Percentiles rank a stretch among this genome's conserved stretches.
Evolutionary conservation across 2,329 filamentous ascomycete genomes (phyloP).

Genomic region (Aspergillus ochraceoroseus): DNA sequence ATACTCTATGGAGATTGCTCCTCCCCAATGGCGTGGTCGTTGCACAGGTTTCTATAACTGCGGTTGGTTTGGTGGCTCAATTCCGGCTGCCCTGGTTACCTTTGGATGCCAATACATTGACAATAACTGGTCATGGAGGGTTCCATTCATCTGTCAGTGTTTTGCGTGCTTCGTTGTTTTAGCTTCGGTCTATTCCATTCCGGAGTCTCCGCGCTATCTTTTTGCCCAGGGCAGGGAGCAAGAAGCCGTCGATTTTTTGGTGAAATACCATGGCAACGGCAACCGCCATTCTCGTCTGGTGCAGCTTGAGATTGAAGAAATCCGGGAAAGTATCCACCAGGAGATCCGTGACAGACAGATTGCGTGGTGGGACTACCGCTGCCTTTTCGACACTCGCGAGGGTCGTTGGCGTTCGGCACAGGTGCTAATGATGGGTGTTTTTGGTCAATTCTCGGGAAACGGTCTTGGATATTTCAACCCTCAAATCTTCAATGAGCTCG

Average conservation of each 20-base stretch:
- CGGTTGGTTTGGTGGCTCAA: conserved; percentile 51
- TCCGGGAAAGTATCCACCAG: conserved; percentile 39
- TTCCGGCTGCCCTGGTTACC: conserved; percentile 49
- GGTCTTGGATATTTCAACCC: conserved; percentile 13
- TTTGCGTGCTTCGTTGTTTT: conserved; percentile 56
- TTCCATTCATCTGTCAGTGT: conserved; percentile 63
- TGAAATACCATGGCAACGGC: conserved; percentile 29
- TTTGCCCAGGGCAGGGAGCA: conserved; percentile 24
- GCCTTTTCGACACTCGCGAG: conserved; percentile 3
- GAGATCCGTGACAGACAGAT: conserved; percentile 47
- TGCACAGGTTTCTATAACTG: conserved; percentile 48
- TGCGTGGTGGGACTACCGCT: conserved; percentile 41
- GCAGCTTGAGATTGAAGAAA: conserved; percentile 27
- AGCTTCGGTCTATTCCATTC: conserved; percentile 55
- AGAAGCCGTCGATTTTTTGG: conserved; percentile 23
- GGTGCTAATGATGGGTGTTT: conserved; percentile 11
- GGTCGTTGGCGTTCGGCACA: conserved; percentile 10
- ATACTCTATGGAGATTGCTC: conserved; percentile 48
- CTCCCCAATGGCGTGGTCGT: conserved; percentile 50
- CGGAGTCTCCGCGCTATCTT: conserved; percentile 18
- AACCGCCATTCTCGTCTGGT: conserved; percentile 25
- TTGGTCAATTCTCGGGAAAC: conserved; percentile 13
- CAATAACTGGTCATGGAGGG: conserved; percentile 54
- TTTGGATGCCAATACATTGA: conserved; percentile 46
- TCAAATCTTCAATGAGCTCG: conserved; percentile 8